Evolutionary conservation across 139 green algal genomes (phyloP).

Genomic region (Micractinium conductrix): DNA sequence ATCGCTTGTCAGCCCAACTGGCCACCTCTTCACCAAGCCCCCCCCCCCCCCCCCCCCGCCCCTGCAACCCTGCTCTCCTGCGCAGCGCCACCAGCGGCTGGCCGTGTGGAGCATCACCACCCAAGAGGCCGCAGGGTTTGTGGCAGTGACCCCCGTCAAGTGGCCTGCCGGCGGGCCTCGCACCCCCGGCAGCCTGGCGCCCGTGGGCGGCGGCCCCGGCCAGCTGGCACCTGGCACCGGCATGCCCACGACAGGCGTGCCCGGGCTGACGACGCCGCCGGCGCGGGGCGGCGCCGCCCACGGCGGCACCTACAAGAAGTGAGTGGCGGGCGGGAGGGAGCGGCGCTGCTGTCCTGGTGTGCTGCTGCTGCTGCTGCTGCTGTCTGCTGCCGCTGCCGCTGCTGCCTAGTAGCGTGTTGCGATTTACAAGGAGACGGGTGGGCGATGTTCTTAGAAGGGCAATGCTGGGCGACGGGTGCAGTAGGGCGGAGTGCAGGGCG

Average conservation of each 20-base stretch:
- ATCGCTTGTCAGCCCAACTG: no score
- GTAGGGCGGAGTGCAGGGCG: no score
- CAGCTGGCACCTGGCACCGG: background rate
- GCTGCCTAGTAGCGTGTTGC: background rate
- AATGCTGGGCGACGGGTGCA: no score
- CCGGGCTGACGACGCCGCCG: background rate
- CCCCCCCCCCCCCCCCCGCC: no score
- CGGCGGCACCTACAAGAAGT: slow-evolving; percentile 32
- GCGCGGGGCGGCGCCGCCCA: background rate
- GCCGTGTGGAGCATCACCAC: slow-evolving; percentile 33
- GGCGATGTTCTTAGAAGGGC: no score
- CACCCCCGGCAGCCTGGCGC: background rate
- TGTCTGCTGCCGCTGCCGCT: background rate
- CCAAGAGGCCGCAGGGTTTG: slow-evolving; percentile 16
- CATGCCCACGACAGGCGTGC: background rate
- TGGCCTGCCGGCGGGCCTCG: slow-evolving; percentile 14
- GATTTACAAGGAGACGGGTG: background rate
- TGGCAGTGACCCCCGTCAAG: slow-evolving; percentile 30
- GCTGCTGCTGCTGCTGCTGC: slow-evolving; percentile 2
- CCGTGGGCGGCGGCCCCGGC: background rate
- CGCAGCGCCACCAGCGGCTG: slow-evolving; percentile 18
- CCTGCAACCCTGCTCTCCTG: background rate
- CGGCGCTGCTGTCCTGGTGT: no score
- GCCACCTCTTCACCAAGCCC: no score
- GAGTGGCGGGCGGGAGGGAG: background rate